Evolutionary conservation across 768 basidiomycete genomes (phyloP), one percentile per base, ranked within the genome.

Genomic region (Phylloporus sp.): DNA sequence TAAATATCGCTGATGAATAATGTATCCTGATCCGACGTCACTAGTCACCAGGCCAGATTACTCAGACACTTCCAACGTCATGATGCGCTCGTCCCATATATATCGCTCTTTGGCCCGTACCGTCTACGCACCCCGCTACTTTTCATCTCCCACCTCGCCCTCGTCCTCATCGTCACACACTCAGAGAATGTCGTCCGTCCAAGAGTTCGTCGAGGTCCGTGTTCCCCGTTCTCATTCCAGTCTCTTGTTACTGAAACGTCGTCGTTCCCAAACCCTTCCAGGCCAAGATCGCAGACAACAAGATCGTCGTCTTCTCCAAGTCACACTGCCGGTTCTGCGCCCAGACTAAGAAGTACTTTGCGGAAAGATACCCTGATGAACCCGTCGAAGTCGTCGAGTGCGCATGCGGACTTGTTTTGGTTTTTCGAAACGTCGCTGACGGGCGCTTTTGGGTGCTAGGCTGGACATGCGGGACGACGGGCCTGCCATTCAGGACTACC

Each of bases 301-400:
- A 74, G 52, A 69, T 83, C 35, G 68, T 70, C 35, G 74, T 83
- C 37, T 84, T 84, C 59, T 80, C 81, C 31, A 86, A 84, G 67
- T 61, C 69, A 6, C 72, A 56, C 33, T 85, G 82, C 61, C 75
- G 75, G 6, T 79, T 69, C 60, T 80, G 78, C 69, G 65, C 46
- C 38, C 56, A 50, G 5, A 73, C 80, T 21, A 84, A 84, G 59
- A 27, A 39, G 0, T 65, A 80, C 20, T 75, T 84, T 48, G 46
- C 47, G 6, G 38, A 28, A 0, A 50, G 76, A 3, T 79, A 67
- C 52, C 67, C 72, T 2, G 53, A 68, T 3, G 69, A 71, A 21
- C 44, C 60, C 22, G 54, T 75, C 18, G 54, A 60, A 24, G 62
- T 81, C 34, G 52, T 72, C 40, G 80, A 82, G 81, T 82, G 49